Conservation (phyloP, 768 basidiomycete species). For the Lactarius vividus region DNA sequence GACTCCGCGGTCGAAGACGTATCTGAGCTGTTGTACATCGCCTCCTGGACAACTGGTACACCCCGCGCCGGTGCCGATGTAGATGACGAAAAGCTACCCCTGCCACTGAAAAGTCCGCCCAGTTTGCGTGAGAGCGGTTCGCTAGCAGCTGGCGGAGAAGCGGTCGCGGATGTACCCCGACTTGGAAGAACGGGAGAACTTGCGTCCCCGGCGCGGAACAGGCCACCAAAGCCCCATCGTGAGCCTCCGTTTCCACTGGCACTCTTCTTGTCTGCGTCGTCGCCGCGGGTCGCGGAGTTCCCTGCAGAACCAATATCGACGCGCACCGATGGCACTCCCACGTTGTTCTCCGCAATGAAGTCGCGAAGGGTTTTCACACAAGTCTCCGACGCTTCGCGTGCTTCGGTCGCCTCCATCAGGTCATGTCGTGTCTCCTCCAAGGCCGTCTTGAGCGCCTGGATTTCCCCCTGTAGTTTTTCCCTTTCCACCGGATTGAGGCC, state of each 20-base stretch:
- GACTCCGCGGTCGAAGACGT: constrained; percentile 48
- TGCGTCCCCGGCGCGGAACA: constrained; percentile 24
- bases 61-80: constrained; percentile 35
- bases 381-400: constrained; percentile 80
- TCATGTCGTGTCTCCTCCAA: constrained; percentile 65
- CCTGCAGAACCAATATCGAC: constrained; percentile 24
- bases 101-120: constrained; percentile 66
- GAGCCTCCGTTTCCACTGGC: constrained; percentile 22
- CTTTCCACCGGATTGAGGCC: constrained; percentile 38
- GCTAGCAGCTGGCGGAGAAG: constrained; percentile 11
- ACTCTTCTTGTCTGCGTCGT: constrained; percentile 26
- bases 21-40: constrained; percentile 55
- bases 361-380: constrained; percentile 80
- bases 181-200: constrained; percentile 14
- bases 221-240: constrained; percentile 27
- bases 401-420: constrained; percentile 75
- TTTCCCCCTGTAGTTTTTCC: constrained; percentile 58
- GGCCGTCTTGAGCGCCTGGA: constrained; percentile 53
- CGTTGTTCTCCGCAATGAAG: constrained; percentile 74
- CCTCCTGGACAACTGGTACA: constrained; percentile 35
- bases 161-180: constrained; percentile 11
- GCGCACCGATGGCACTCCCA: constrained; percentile 42
- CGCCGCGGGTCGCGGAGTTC: constrained; percentile 10
- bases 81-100: constrained; percentile 51
- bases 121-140: constrained; percentile 47